A percentile compares a stretch with the other conserved stretches of the same genome.
Conservation (phyloP, 495 filamentous ascomycete species). For the Trichodelitschia bisporula region DNA sequence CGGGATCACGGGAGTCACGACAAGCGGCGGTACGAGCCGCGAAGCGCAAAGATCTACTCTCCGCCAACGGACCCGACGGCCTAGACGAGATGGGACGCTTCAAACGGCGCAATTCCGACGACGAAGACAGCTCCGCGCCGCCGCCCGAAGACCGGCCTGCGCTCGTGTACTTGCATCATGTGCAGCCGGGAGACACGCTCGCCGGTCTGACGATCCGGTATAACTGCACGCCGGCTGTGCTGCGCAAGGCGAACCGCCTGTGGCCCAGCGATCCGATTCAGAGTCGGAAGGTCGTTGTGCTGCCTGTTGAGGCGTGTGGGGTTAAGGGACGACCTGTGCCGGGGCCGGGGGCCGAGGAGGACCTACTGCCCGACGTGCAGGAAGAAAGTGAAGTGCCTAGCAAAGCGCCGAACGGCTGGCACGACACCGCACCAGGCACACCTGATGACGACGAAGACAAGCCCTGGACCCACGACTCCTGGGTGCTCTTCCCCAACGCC, state of each 20-base stretch:
- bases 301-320: slow-evolving; percentile 78
- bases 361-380: slow-evolving; percentile 12
- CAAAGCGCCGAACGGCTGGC: slow-evolving; percentile 11
- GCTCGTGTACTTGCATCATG: slow-evolving; percentile 75
- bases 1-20: slow-evolving; percentile 29
- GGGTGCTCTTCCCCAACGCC: slow-evolving; percentile 54
- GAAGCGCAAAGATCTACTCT: slow-evolving; percentile 34
- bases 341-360: slow-evolving; percentile 8
- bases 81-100: slow-evolving; percentile 22
- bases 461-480: slow-evolving; percentile 66
- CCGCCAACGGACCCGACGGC: slow-evolving; percentile 24
- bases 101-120: slow-evolving; percentile 35
- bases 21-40: slow-evolving; percentile 32
- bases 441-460: slow-evolving; percentile 12
- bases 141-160: slow-evolving; percentile 20
- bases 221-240: slow-evolving; percentile 51
- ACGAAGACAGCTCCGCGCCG: slow-evolving; percentile 18
- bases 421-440: slow-evolving; percentile 5
- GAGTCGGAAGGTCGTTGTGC: slow-evolving; percentile 47
- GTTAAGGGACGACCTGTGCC: slow-evolving; percentile 41
- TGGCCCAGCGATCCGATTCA: slow-evolving; percentile 88
- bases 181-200: slow-evolving; percentile 58
- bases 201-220: slow-evolving; percentile 79
- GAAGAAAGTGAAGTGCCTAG: slow-evolving; percentile 4
- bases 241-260: slow-evolving; percentile 71